phyloP scores from a whole-genome alignment of 345 rosid species.

The Lepidium aucheri region DNA sequence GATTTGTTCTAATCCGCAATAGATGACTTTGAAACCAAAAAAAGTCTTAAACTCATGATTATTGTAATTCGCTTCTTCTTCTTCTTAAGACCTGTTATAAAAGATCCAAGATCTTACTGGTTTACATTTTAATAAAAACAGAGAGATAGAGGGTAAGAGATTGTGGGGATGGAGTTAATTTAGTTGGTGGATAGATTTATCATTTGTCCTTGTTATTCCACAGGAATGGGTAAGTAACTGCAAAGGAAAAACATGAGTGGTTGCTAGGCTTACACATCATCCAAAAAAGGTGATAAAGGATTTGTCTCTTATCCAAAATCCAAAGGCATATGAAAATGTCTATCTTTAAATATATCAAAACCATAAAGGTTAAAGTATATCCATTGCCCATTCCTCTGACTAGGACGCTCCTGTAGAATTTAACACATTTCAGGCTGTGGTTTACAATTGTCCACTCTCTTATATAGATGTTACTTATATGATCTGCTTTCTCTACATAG shows the following conservation, averaged over 20 bases:
- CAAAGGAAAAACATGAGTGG: conserved; percentile 18
- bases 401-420: conserved; percentile 8
- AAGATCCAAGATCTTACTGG: background rate
- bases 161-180: background rate
- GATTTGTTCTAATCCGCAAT: background rate
- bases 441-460: conserved; percentile 24
- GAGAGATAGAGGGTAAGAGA: background rate
- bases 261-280: conserved; percentile 17
- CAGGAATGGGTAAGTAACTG: background rate
- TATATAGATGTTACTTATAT: conserved; percentile 1
- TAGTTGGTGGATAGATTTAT: background rate
- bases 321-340: conserved; percentile 10
- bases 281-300: background rate
- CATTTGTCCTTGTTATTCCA: background rate
- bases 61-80: background rate
- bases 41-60: background rate
- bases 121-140: background rate
- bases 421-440: conserved; percentile 33
- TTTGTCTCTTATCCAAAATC: conserved; percentile 28
- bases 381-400: conserved; percentile 39
- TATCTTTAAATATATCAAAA: conserved; percentile 17
- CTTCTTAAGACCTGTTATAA: background rate
- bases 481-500: background rate
- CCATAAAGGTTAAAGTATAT: conserved; percentile 23
- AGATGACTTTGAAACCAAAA: conserved; percentile 9